Conservation (phyloP, 164 flowering plant species). For the Vitis labrusca region DNA sequence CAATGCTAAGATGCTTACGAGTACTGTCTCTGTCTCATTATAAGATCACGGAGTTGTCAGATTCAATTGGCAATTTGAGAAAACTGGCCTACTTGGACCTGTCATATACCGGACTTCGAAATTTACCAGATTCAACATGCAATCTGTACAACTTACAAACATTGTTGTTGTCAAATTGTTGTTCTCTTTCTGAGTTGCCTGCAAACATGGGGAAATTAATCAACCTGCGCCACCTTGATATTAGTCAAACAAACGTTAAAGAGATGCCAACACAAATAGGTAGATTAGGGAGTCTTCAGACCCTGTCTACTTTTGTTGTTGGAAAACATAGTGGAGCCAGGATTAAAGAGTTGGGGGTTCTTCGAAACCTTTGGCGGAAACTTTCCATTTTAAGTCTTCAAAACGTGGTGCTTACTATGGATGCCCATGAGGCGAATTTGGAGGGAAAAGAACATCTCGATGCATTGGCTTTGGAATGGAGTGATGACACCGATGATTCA, state of each 20-base stretch:
- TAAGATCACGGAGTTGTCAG: slow-evolving; percentile 8
- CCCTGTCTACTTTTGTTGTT: slow-evolving; percentile 4
- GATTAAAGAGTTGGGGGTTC: slow-evolving; percentile 7
- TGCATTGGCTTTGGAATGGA: slow-evolving; percentile 14
- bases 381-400: slow-evolving; percentile 8
- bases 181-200: slow-evolving; percentile 16
- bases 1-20: slow-evolving; percentile 13
- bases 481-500: not conserved
- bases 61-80: slow-evolving; percentile 21
- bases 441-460: slow-evolving; percentile 11
- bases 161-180: not conserved
- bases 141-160: not conserved
- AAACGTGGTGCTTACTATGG: slow-evolving; percentile 11
- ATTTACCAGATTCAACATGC: too few relatives aligned
- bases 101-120: slow-evolving; percentile 17
- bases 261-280: slow-evolving; percentile 19
- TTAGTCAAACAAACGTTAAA: not conserved
- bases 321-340: not conserved
- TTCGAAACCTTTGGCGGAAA: slow-evolving; percentile 1
- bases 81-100: slow-evolving; percentile 31
- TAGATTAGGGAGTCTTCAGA: slow-evolving; percentile 10
- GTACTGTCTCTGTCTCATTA: slow-evolving; percentile 19
- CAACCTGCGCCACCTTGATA: slow-evolving; percentile 23
- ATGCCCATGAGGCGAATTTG: slow-evolving; percentile 16
- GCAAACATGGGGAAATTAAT: slow-evolving; percentile 11